A percentile compares a stretch with the other conserved stretches of the same genome.
Conservation (phyloP, 176 grass and related monocot species). For the Hordeum marinum region DNA sequence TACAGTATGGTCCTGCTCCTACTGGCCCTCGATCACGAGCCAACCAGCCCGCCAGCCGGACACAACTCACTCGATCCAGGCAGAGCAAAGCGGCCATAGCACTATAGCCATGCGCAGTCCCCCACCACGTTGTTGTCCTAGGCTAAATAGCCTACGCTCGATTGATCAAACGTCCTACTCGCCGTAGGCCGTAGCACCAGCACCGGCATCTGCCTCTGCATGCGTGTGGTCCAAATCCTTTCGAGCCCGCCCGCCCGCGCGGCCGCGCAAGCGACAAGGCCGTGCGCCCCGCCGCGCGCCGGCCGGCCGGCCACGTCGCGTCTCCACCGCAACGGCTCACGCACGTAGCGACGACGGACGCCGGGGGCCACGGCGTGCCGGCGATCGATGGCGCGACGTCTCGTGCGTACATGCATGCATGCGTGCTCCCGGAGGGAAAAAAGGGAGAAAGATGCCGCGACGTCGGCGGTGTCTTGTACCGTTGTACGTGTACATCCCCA, state of each 20-base stretch:
- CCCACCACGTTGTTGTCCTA: slow-evolving; percentile 15
- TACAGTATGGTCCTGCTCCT: neutral
- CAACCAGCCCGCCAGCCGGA: neutral
- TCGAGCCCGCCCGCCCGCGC: slow-evolving; percentile 2
- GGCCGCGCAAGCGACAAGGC: slow-evolving; percentile 22
- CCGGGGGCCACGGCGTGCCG: neutral
- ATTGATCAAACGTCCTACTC: neutral
- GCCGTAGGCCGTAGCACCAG: no score
- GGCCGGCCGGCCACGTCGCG: slow-evolving; percentile 15
- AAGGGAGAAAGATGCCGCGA: neutral
- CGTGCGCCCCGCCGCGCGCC: neutral
- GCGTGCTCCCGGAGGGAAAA: neutral
- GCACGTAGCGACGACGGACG: no score
- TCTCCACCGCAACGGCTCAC: neutral
- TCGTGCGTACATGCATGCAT: neutral
- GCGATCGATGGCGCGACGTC: neutral
- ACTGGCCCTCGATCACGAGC: neutral
- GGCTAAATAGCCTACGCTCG: neutral
- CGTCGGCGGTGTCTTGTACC: neutral
- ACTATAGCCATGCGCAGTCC: neutral
- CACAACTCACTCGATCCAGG: slow-evolving; percentile 8
- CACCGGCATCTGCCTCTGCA: neutral
- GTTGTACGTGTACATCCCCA: neutral
- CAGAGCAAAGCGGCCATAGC: neutral
- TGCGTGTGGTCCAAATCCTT: neutral